Percentiles rank a stretch among this genome's conserved stretches.
phyloP scores from a whole-genome alignment of 257 asterid genomes.

The Verbascum thapsus region DNA sequence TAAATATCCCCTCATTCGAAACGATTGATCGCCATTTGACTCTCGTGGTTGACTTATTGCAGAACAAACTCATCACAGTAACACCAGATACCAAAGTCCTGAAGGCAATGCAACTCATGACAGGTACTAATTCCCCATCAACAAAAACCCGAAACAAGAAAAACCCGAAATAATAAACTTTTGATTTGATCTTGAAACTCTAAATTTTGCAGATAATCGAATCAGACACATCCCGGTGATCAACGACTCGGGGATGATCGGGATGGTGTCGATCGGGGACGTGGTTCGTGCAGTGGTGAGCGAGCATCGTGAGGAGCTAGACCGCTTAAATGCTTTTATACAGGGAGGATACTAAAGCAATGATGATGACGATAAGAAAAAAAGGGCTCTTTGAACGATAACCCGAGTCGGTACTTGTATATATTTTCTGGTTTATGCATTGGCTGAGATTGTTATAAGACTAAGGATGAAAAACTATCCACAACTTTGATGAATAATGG shows the following conservation, averaged over 20 bases:
- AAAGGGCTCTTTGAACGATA: not conserved
- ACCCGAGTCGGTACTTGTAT: slow-evolving; percentile 36
- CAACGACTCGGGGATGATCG: slow-evolving; percentile 65
- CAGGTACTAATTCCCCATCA: slow-evolving; percentile 47
- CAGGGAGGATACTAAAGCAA: slow-evolving; percentile 94
- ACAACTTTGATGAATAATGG: not conserved
- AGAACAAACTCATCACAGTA: slow-evolving; percentile 91
- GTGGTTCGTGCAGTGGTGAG: slow-evolving; percentile 94
- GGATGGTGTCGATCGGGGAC: slow-evolving; percentile 95
- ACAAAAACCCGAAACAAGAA: too few species aligned
- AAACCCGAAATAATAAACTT: not conserved
- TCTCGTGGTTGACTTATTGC: slow-evolving; percentile 43
- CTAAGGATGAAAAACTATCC: slow-evolving; percentile 30
- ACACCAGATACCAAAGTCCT: slow-evolving; percentile 82
- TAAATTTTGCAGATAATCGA: slow-evolving; percentile 65
- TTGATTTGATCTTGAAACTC: slow-evolving; percentile 3
- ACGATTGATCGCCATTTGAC: not conserved
- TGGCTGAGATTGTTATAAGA: slow-evolving; percentile 29
- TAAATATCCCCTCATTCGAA: too few species aligned
- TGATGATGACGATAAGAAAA: slow-evolving; percentile 38
- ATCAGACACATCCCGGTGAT: slow-evolving; percentile 93
- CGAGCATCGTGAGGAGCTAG: slow-evolving; percentile 80
- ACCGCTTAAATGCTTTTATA: slow-evolving; percentile 78
- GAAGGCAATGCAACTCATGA: slow-evolving; percentile 97
- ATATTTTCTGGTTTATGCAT: slow-evolving; percentile 38